Conservation (phyloP, 2,329 filamentous ascomycete species). For the Zymoseptoria brevis region DNA sequence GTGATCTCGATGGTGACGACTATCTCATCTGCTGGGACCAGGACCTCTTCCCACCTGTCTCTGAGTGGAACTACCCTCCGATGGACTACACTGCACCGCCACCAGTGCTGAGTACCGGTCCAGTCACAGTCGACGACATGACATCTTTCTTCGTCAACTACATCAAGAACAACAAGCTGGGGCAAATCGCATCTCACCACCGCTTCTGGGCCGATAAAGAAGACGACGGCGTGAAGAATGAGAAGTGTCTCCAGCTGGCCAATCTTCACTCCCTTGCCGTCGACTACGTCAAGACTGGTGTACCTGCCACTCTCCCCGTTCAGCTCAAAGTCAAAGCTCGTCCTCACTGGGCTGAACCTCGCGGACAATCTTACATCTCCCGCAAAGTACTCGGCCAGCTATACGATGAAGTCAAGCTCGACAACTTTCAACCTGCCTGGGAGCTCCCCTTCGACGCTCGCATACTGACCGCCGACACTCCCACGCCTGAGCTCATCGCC, state of each 20-base stretch:
- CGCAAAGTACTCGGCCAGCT: slow-evolving; percentile 66
- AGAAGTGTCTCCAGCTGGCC: slow-evolving; percentile 66
- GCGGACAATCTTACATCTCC: slow-evolving; percentile 55
- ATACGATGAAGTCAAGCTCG: slow-evolving; percentile 65
- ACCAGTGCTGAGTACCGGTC: slow-evolving; percentile 48
- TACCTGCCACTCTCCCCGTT: slow-evolving; percentile 59
- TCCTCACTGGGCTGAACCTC: slow-evolving; percentile 79
- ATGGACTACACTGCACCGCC: slow-evolving; percentile 66
- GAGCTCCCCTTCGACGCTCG: slow-evolving; percentile 65
- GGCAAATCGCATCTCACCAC: slow-evolving; percentile 73
- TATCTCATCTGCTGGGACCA: slow-evolving; percentile 90
- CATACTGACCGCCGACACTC: slow-evolving; percentile 56
- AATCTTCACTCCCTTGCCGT: slow-evolving; percentile 82
- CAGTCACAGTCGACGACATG: slow-evolving; percentile 66
- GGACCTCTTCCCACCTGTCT: slow-evolving; percentile 56
- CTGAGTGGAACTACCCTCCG: slow-evolving; percentile 58
- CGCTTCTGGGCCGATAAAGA: slow-evolving; percentile 64
- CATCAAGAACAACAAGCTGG: slow-evolving; percentile 82
- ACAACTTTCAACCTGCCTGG: slow-evolving; percentile 67
- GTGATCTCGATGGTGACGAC: slow-evolving; percentile 92
- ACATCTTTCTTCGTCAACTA: slow-evolving; percentile 82
- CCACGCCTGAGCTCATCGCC: slow-evolving; percentile 48
- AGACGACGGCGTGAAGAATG: slow-evolving; percentile 55
- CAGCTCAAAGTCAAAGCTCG: slow-evolving; percentile 55
- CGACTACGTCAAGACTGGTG: slow-evolving; percentile 87